These are phyloP conservation scores for Exophiala xenobiotica DNA, from an alignment of 2,329 filamentous ascomycete genomes.

Conservation along the genomic window DNA sequence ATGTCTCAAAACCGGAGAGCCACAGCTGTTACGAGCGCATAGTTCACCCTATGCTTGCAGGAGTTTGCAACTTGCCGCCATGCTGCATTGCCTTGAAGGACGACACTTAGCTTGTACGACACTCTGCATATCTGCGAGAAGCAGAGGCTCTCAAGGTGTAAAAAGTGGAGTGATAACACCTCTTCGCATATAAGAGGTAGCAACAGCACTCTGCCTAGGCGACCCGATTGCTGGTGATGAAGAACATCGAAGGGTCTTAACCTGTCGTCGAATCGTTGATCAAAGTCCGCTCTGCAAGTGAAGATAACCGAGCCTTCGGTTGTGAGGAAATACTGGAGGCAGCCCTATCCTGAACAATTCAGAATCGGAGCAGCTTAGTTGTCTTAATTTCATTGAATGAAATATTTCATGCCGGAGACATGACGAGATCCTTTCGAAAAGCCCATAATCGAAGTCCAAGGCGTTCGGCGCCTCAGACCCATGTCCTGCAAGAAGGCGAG, in stretches of 20 bases:
- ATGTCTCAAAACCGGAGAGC: constrained; percentile 21
- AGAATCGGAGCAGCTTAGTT: too few relatives aligned
- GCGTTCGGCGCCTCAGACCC: not conserved
- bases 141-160: not conserved
- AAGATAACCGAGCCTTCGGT: too few relatives aligned
- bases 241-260: too few relatives aligned
- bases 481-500: not conserved
- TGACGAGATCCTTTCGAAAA: not conserved
- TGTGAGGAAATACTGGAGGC: too few relatives aligned
- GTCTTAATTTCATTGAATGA: not conserved
- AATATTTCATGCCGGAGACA: not conserved
- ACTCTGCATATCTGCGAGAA: constrained; percentile 1
- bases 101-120: constrained; percentile 21
- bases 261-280: too few relatives aligned
- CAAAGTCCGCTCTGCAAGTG: too few relatives aligned
- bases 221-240: too few relatives aligned
- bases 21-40: constrained; percentile 14
- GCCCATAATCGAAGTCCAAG: too few relatives aligned
- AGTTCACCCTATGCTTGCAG: constrained; percentile 22
- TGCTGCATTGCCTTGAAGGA: constrained; percentile 16
- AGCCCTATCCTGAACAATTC: too few relatives aligned
- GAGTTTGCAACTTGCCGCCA: constrained; percentile 21
- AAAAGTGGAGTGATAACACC: constrained; percentile 5
- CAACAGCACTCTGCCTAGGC: not conserved
- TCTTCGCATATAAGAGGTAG: constrained; percentile 11